Conservation (phyloP, 2,329 filamentous ascomycete genomes). For the Botryosphaeria dothidea region DNA sequence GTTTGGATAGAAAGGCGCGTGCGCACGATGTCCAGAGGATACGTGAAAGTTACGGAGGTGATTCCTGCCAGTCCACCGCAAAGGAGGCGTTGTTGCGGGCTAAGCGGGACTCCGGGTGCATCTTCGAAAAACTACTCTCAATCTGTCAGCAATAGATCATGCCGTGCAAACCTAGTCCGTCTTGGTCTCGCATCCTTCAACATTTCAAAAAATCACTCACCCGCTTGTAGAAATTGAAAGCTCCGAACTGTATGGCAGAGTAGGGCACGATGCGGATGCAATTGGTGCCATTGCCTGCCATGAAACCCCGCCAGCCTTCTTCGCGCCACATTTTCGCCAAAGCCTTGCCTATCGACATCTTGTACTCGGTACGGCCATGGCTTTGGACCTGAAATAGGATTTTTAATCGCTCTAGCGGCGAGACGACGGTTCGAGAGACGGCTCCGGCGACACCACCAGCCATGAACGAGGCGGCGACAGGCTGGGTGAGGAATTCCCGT, state of each 20-base stretch:
- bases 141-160: neutral
- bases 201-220: slow-evolving; percentile 65
- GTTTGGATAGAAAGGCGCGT: slow-evolving; percentile 95
- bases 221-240: slow-evolving; percentile 95
- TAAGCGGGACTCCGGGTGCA: slow-evolving; percentile 71
- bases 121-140: slow-evolving; percentile 68
- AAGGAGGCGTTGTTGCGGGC: slow-evolving; percentile 72
- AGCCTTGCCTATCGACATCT: slow-evolving; percentile 85
- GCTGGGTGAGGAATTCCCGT: slow-evolving; percentile 64
- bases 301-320: slow-evolving; percentile 95
- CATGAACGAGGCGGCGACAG: slow-evolving; percentile 87
- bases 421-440: slow-evolving; percentile 96
- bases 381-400: slow-evolving; percentile 98
- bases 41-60: slow-evolving; percentile 92
- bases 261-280: slow-evolving; percentile 98
- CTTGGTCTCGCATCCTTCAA: too few species aligned
- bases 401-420: slow-evolving; percentile 91
- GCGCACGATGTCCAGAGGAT: slow-evolving; percentile 95
- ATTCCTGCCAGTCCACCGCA: slow-evolving; percentile 92
- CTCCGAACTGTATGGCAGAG: slow-evolving; percentile 96
- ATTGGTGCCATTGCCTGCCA: slow-evolving; percentile 97
- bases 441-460: slow-evolving; percentile 93
- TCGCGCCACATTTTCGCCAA: slow-evolving; percentile 94
- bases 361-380: slow-evolving; percentile 86
- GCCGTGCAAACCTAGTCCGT: neutral